Evolutionary conservation across 331 rosid species (phyloP), one percentile per base, ranked within the genome.

Genomic region (Quercus phellos): DNA sequence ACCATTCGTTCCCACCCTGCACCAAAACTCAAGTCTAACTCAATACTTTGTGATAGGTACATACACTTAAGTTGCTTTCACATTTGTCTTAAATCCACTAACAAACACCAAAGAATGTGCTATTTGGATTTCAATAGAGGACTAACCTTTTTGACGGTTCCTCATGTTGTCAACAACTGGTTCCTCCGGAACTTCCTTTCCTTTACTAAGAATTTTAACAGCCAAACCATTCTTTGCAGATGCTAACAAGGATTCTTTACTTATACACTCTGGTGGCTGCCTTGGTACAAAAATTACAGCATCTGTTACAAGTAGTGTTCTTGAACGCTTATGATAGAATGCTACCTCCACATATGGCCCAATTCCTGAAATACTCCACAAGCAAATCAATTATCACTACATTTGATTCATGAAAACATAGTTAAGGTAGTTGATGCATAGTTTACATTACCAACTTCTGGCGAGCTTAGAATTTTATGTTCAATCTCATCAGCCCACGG

Each of bases 1-100:
- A 92, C 99, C 92, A 93, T 95, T 88, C 99, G 89, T 88, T 95
- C 98, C 99, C 99, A 93, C 64, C 97, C 98, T 93, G 85, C 85
- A 84, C 22, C 81, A 51, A 55, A 77, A 70, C 53, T 55, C 55
- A 81, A 38, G 29, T 42, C 55, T 50, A 35, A 76, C 60, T 72
- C 4, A 38, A 77, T 66, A n/a, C 50, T 32, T 32, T 66, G 43
- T 2, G 6, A 66, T 18, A 66, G 16, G 27, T 43, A 56, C 43
- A 26, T 14, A 27, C 38, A 9, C 51, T 71, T 13, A 2, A 54
- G 60, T 43, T 55, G 68, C 72, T 64, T 46, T 30, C 61, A 19
- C 63, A n/a, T 64, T 34, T 24, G 46, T 38, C 38, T 16, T 24
- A 53, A 42, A 50, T 55, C 72, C 16, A 71, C 27, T 2, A 4